phyloP scores from a whole-genome alignment of 768 basidiomycete genomes.

The Gloeostereum incarnatum region DNA sequence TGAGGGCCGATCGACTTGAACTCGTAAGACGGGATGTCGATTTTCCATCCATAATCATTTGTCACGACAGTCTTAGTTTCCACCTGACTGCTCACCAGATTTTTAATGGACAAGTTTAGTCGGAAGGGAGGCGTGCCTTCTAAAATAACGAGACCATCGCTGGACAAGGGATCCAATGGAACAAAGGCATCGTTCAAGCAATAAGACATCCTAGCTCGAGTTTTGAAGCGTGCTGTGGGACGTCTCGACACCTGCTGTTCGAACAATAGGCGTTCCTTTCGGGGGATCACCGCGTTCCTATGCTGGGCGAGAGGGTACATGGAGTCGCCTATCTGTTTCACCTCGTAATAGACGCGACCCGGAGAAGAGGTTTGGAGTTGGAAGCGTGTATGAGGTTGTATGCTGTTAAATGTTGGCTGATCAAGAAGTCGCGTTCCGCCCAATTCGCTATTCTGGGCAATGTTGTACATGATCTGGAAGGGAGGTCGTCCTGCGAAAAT shows the following conservation, averaged over 20 bases:
- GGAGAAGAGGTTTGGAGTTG: slow-evolving; percentile 71
- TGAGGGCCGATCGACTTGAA: slow-evolving; percentile 81
- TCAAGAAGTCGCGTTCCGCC: slow-evolving; percentile 66
- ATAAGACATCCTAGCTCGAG: slow-evolving; percentile 53
- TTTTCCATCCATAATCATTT: slow-evolving; percentile 51
- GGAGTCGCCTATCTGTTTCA: slow-evolving; percentile 80
- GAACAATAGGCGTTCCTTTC: slow-evolving; percentile 60
- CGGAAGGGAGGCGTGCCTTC: slow-evolving; percentile 85
- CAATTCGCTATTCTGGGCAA: slow-evolving; percentile 57
- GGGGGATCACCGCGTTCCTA: slow-evolving; percentile 53
- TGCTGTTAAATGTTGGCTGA: slow-evolving; percentile 78
- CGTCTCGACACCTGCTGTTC: slow-evolving; percentile 80
- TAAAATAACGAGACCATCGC: slow-evolving; percentile 58
- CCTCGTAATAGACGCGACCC: slow-evolving; percentile 83
- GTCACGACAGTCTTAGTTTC: slow-evolving; percentile 47
- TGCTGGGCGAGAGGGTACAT: slow-evolving; percentile 74
- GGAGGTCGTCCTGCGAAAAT: slow-evolving; percentile 65
- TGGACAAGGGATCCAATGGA: slow-evolving; percentile 38
- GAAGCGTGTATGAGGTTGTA: slow-evolving; percentile 71
- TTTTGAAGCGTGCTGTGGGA: slow-evolving; percentile 75
- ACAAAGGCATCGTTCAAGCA: slow-evolving; percentile 66
- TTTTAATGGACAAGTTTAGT: slow-evolving; percentile 65
- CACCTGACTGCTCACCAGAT: slow-evolving; percentile 61
- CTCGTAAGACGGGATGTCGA: slow-evolving; percentile 56
- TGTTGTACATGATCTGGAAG: slow-evolving; percentile 88